Base-by-base conservation (phyloP, 352 stramenopile genomes). In the Pseudoperonospora humuli region DNA sequence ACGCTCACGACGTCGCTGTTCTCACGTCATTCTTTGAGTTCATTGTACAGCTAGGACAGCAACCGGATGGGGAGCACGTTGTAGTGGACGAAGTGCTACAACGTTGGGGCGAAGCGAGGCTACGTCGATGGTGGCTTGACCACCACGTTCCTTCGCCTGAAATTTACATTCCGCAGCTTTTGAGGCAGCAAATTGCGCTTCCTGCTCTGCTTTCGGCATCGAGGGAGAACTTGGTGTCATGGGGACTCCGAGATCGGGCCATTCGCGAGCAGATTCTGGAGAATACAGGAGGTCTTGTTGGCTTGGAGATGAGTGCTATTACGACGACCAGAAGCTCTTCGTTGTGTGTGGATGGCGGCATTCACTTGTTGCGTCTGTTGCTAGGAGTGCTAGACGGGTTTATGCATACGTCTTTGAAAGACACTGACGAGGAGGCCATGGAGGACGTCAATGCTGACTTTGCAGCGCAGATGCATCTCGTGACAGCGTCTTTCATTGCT, bases 201-300 rank as follows among this genome's bases (percentile, higher is more conserved):
- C 38, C 57, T 2, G 55, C 45, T 27, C 43, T 87, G n/a, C 55
- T 75, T 32, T 53, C 50, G 10, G 72, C 75, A 18, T 84, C 75
- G 7, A 66, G 72, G 5, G 75, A 87, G 54, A 75, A 84, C 23
- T 41, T 87, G 0, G 75, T 85, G n/a, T 74, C 70, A 0, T 87
- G 72, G 72, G 72, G 72, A 2, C 61, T 87, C 26, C 49, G 57
- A 10, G 72, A 85, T 39, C 68, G 72, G 1, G 63, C 70, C 34
- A 64, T 39, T 14, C 65, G 72, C 14, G 70, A 87, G 13, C 63
- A 74, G 43, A 62, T 87, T 52, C 31, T 87, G 21, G 44, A 54
- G 7, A n/a, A n/a, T n/a, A n/a, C n/a, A n/a, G n/a, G n/a, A n/a
- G n/a, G n/a, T n/a, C n/a, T n/a, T n/a, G n/a, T n/a, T n/a, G n/a